phyloP scores from a whole-genome alignment of 192 early-diverging fungal species.

The Chytriomyces confervae region DNA sequence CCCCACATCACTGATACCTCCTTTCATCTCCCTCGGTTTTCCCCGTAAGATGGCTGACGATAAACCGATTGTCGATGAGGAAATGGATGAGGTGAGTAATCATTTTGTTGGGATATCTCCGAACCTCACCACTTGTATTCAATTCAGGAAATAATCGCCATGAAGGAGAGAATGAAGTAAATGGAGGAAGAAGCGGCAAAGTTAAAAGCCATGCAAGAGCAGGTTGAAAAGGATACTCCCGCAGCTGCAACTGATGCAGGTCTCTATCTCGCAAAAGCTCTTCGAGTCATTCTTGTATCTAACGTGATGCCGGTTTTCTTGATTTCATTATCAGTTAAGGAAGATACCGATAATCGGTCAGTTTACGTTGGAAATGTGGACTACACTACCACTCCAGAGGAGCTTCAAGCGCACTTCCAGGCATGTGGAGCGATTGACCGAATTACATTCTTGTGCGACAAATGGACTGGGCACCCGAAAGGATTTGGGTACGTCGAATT shows the following conservation, averaged over 20 bases:
- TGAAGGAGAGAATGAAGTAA: constrained; percentile 76
- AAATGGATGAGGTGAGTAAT: constrained; percentile 29
- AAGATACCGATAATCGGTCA: constrained; percentile 83
- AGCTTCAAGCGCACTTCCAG: constrained; percentile 93
- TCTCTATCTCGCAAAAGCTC: too few species aligned
- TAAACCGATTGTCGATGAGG: constrained; percentile 17
- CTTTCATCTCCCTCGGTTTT: neutral
- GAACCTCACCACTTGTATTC: neutral
- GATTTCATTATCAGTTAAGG: constrained; percentile 42
- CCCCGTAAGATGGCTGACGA: constrained; percentile 16
- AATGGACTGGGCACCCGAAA: constrained; percentile 77
- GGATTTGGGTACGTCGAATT: constrained; percentile 96
- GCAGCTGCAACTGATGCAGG: constrained; percentile 19
- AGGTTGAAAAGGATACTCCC: constrained; percentile 72
- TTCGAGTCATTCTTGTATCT: too few species aligned
- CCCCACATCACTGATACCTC: too few species aligned
- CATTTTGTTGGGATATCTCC: neutral
- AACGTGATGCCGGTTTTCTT: too few species aligned
- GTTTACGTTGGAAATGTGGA: constrained; percentile 98
- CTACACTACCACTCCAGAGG: constrained; percentile 91
- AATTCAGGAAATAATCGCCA: constrained; percentile 77
- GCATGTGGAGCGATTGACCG: constrained; percentile 95
- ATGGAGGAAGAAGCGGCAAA: constrained; percentile 89
- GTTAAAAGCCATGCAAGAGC: constrained; percentile 75
- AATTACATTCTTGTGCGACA: constrained; percentile 94